Base-by-base conservation (phyloP, 2,329 filamentous ascomycete species). In the Zymoseptoria tritici region DNA sequence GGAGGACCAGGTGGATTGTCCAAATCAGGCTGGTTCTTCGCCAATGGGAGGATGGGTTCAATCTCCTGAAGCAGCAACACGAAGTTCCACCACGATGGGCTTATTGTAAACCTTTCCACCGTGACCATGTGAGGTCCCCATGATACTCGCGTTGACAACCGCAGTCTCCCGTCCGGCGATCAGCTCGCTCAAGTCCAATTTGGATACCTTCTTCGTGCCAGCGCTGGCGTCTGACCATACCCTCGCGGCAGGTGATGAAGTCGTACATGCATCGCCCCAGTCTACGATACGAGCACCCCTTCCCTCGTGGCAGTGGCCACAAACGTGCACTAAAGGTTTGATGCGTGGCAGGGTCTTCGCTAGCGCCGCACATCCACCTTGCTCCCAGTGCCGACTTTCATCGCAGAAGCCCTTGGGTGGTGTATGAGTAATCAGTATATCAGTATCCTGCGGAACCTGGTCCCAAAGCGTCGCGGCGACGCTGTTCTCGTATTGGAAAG, bases 31-130 rank as follows among this genome's bases (percentile, higher is more conserved):
- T 24, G 22, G 3, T 4, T 24, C 22, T 6, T 24, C 22, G 22
- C 22, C 22, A 24, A 24, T 24, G 22, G 22, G 3, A 6, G 22
- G 22, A 24, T 24, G 22, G 3, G 22, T 5, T 24, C 22, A 24
- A 24, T 1, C 22, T 24, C 22, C 22, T 24, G 22, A 2, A 24
- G 22, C 22, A 24, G 22, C 36, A n/a, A 46, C 36, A 46, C n/a
- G 5, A 29, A 95, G 70, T 71, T 96, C 90, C 11, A 96, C 85
- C n/a, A 95, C 86, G 65, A 95, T 87, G 20, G 90, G 87, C 71
- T 91, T 89, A 73, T 92, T 85, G 74, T 89, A 85, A 62, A 75
- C 79, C 72, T 86, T 89, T 20, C 49, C 29, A 1, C 75, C 78
- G 36, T 60, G 59, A 11, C 71, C 68, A 74, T 84, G 86, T 62